Conservation (phyloP, 768 basidiomycete species). For the Myochromella boudieri region DNA sequence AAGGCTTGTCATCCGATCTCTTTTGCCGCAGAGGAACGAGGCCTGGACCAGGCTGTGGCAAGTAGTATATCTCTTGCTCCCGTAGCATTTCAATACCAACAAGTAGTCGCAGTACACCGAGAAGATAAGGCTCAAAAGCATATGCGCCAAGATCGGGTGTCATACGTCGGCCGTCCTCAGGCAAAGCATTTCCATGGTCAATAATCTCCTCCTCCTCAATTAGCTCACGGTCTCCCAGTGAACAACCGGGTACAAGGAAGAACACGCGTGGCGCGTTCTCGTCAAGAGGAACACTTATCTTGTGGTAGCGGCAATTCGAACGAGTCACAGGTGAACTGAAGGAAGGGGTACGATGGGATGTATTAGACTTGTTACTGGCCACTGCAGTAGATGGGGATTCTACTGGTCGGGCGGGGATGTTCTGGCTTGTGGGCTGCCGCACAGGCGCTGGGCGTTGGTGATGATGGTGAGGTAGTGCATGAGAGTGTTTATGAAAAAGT, state of each 20-base stretch:
- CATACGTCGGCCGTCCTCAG: constrained; percentile 47
- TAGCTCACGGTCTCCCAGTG: constrained; percentile 53
- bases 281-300: constrained; percentile 59
- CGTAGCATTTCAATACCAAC: constrained; percentile 65
- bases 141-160: constrained; percentile 49
- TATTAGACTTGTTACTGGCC: constrained; percentile 17
- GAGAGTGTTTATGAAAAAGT: constrained; percentile 20
- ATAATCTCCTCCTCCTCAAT: constrained; percentile 61
- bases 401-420: constrained; percentile 4
- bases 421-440: constrained; percentile 16
- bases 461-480: constrained; percentile 31
- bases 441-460: constrained; percentile 31
- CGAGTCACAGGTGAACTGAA: constrained; percentile 57
- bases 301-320: constrained; percentile 70
- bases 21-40: constrained; percentile 21
- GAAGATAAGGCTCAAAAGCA: constrained; percentile 50
- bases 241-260: constrained; percentile 72
- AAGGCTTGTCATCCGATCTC: constrained; percentile 18
- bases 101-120: constrained; percentile 57
- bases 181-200: constrained; percentile 58
- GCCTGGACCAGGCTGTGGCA: constrained; percentile 52
- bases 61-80: constrained; percentile 65
- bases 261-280: constrained; percentile 52
- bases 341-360: constrained; percentile 17
- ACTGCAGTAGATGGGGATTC: constrained; percentile 15